Evolutionary conservation across 1,284 basidiomycete genomes (phyloP).

Genomic region (Austroboletus novae-zelandiae): DNA sequence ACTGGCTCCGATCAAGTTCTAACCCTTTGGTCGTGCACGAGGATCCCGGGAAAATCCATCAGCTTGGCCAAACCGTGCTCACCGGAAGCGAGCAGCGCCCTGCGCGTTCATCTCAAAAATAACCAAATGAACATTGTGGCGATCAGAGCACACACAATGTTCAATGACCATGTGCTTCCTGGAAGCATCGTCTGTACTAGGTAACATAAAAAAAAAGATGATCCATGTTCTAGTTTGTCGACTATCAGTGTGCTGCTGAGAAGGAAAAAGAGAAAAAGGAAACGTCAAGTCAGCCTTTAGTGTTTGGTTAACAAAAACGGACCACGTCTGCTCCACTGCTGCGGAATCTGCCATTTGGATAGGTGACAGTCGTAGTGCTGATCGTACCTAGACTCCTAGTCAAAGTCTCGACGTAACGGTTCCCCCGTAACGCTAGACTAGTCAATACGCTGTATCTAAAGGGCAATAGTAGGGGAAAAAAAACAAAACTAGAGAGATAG

Average conservation of each 20-base stretch:
- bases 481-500: too few relatives aligned
- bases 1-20: too few relatives aligned
- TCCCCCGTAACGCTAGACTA: not conserved
- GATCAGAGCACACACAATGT: too few relatives aligned
- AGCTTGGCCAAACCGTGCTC: too few relatives aligned
- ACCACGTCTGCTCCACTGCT: conserved; percentile 4
- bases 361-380: not conserved
- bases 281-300: conserved; percentile 7
- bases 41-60: not conserved
- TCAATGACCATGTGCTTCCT: too few relatives aligned
- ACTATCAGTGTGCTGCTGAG: not conserved
- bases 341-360: not conserved
- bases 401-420: not conserved
- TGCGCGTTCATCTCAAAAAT: too few relatives aligned
- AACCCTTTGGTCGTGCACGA: not conserved
- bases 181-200: too few relatives aligned
- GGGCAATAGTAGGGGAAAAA: not conserved
- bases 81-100: too few relatives aligned
- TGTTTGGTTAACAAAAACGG: conserved; percentile 2
- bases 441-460: not conserved
- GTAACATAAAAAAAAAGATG: too few relatives aligned
- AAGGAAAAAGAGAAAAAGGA: conserved; percentile 7
- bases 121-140: too few relatives aligned
- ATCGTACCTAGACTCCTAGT: not conserved
- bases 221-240: not conserved